These are phyloP conservation scores for Glarea lozoyensis DNA, from an alignment of 495 filamentous ascomycete species.

Conservation along the genomic window DNA sequence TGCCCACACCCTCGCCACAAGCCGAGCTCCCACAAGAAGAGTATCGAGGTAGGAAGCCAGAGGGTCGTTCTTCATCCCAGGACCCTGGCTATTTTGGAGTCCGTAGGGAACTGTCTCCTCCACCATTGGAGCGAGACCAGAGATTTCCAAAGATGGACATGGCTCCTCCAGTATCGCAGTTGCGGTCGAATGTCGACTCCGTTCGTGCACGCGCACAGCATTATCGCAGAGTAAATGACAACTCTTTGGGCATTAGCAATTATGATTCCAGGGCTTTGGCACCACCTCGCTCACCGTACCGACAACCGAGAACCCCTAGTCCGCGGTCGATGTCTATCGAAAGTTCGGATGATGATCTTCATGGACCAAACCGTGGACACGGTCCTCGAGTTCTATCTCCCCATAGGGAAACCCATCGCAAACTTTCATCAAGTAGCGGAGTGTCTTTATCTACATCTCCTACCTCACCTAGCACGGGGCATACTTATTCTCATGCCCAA, in stretches of 20 bases:
- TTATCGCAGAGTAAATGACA: constrained; percentile 7
- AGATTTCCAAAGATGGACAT: not conserved
- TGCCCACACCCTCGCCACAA: too few relatives aligned
- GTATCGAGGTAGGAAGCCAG: constrained; percentile 15
- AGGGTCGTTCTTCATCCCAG: not conserved
- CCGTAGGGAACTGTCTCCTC: constrained; percentile 19
- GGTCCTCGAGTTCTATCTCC: constrained; percentile 7
- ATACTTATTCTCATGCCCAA: constrained; percentile 40
- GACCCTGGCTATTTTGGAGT: constrained; percentile 12
- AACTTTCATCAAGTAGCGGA: constrained; percentile 62
- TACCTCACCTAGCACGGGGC: constrained; percentile 46
- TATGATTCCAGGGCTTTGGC: constrained; percentile 28
- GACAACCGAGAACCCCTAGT: constrained; percentile 45
- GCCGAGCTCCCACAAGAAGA: too few relatives aligned
- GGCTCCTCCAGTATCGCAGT: constrained; percentile 5
- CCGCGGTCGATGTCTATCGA: constrained; percentile 47
- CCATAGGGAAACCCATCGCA: constrained; percentile 37
- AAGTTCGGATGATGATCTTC: constrained; percentile 49
- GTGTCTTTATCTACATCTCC: constrained; percentile 55
- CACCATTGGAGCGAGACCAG: constrained; percentile 9
- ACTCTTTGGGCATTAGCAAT: constrained; percentile 4
- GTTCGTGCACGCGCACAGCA: constrained; percentile 8
- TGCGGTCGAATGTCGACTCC: constrained; percentile 13
- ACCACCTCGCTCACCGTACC: constrained; percentile 49
- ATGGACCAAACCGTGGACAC: constrained; percentile 1